These are phyloP conservation scores for Cryptococcus jaspeensis DNA, from an alignment of 1,284 basidiomycete species.

Conservation along the genomic window DNA sequence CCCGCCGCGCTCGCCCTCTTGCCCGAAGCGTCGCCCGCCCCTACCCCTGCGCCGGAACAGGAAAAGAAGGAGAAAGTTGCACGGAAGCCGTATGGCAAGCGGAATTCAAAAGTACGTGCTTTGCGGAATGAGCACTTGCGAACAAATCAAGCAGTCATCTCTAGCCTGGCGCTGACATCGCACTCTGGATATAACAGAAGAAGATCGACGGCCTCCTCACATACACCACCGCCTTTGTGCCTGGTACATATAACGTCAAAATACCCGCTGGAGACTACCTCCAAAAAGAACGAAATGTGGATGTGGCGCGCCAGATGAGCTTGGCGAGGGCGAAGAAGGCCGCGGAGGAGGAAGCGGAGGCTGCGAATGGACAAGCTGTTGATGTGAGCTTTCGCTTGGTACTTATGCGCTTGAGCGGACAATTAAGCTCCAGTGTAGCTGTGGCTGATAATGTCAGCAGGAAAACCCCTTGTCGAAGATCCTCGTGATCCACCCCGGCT, in stretches of 20 bases:
- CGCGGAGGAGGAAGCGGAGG: constrained; percentile 16
- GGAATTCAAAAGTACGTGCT: not conserved
- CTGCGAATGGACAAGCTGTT: constrained; percentile 13
- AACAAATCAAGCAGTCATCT: not conserved
- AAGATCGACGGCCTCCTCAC: constrained; percentile 27
- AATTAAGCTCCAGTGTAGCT: not conserved
- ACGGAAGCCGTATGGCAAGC: too few relatives aligned
- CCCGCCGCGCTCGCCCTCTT: not conserved
- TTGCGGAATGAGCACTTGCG: too few relatives aligned
- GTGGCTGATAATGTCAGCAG: not conserved
- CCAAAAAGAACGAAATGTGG: constrained; percentile 39
- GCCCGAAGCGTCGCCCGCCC: not conserved
- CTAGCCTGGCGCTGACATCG: too few relatives aligned
- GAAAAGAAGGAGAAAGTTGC: not conserved
- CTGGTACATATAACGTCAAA: constrained; percentile 44
- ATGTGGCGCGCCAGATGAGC: constrained; percentile 38
- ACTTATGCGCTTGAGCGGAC: too few relatives aligned
- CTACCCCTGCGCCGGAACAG: not conserved
- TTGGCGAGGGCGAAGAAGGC: constrained; percentile 27
- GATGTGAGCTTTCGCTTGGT: constrained; percentile 20
- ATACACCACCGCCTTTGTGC: constrained; percentile 43
- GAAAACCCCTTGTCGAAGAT: constrained; percentile 6
- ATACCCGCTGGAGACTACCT: constrained; percentile 47
- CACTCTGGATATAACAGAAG: constrained; percentile 3
- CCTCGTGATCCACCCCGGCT: constrained; percentile 92